Evolutionary conservation across 768 basidiomycete species (phyloP), one percentile per base, ranked within the genome.

Genomic region (Hygrocybe coccinea): DNA sequence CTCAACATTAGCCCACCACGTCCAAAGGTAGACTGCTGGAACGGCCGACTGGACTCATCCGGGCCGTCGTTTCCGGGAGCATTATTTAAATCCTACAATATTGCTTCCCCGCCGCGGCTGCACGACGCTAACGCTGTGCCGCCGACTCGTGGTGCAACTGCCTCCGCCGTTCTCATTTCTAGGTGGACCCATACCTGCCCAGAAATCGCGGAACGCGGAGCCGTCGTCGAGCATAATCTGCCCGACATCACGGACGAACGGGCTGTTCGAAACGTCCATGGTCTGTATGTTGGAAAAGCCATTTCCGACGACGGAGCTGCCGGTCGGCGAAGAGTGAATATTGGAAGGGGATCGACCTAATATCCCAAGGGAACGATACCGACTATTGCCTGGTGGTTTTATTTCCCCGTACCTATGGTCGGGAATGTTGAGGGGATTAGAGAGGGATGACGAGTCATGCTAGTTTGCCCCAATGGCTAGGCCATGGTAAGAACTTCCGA

Each of bases 91-190:
- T 2, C 87, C 87, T 12, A 86, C 80, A 48, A 86, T 73, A 53
- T 80, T 81, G 4, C 82, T 74, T 48, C 85, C 75, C 47, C 86
- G 71, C 4, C 86, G 76, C 0, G 88, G 87, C 65, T 89, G 90
- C 11, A 91, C 87, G 62, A 91, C 82, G 58, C 85, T 87, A 61
- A 92, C 89, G 56, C 87, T 90, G 60, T 92, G 90, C 17, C 91
- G 75, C 36, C 91, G 74, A 60, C 88, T 91, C 6, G 91, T 90
- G 4, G 89, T 87, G 2, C 89, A 90, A 61, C 89, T 91, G 0
- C 84, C 85, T 12, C 75, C 76, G 5, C 81, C 83, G 47, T 79
- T 81, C 67, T 86, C 83, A 57, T 85, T 84, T 35, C 79, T 76
- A 3, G 79, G 83, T 0, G 79, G 81, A 56, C 83, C 74, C 76